Base-by-base conservation (phyloP, 148 eudicot genomes). In the Agrostemma githago region DNA sequence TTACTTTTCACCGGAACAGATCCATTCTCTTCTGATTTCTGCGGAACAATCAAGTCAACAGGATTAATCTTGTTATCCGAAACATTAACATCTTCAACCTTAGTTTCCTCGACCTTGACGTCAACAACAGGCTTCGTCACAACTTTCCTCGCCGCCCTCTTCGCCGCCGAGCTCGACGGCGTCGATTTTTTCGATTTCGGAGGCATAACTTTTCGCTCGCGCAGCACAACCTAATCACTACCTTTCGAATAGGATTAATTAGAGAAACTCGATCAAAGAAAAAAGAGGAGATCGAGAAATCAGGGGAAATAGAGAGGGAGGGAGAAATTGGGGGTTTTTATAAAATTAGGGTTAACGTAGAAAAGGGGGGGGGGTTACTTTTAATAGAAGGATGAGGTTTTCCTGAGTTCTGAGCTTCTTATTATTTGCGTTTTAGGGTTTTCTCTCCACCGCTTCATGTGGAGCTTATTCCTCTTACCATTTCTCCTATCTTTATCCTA, bases 171-270 rank as follows among this genome's bases (percentile, higher is more conserved):
- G 6, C 11, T 85, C 79, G 74, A 51, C n/a, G 83, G 70, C 61
- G 78, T 74, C 57, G 84, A 69, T 77, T 80, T 88, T 82, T 80
- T 90, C 68, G 82, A 26, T 74, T 75, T 84, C 5, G 92, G 96
- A 72, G 90, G 92, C 96, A 90, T 90, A 59, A 66, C 62, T 46
- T 40, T 2, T 73, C 15, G 66, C 68, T 74, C 71, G 41, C 1
- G 7, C 6, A 44, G 34, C 34, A 26, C 34, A 46, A 21, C 8
- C 9, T 63, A 26, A 26, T 21, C 34, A 19, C 46, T 26, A 62
- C 65, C 62, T 66, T 66, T 54, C 11, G 56, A 41, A 41, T 62
- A 34, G 12, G n/a, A 62, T 62, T 62, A 7, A 4, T 11, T 62
- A 17, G 38, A 60, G 20, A 60, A 7, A 17, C 7, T 20, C 1